Evolutionary conservation across 768 basidiomycete species (phyloP), one percentile per base, ranked within the genome.

Genomic region (Mycena indigotica): DNA sequence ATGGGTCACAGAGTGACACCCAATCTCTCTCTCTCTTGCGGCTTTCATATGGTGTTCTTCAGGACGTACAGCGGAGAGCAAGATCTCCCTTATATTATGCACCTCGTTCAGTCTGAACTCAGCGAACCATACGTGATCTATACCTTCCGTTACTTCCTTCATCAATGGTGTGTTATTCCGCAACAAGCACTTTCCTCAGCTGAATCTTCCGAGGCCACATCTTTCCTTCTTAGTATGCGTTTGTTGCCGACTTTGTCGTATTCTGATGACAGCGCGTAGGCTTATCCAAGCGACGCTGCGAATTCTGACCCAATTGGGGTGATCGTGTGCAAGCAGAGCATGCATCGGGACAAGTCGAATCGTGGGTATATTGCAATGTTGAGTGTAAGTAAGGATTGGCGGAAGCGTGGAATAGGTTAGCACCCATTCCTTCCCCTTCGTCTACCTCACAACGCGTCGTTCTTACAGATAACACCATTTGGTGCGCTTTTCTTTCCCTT

Each of bases 341-440:
- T 84, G 70, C 97, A 98, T 75, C 79, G 79, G 54, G 82, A 88
- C 60, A 74, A 77, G 35, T 77, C 84, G 10, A 92, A 94, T 69
- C 75, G 97, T 69, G 97, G 97, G 15, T 99, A 99, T 70, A 96
- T 99, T 57, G 97, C 95, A 32, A 98, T 98, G 97, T 84, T 98
- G 54, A 93, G 92, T 67, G 94, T 98, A 26, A 81, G 83, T 72
- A 87, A 86, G 72, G 73, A 78, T 35, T 97, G 87, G 84, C 80
- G 96, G 32, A 90, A 96, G 72, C 85, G 88, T 52, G 96, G 97
- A 29, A 93, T 98, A 70, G 93, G 94, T 94, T 71, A 70, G 89
- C 82, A 55, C 60, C 57, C 60, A 53, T 64, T 60, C 65, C 71
- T 35, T 65, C 60, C 70, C 72, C 72, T 68, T 68, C 71, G 58